Percentiles rank a stretch among this genome's conserved stretches.
Conservation (phyloP, 1,284 basidiomycete genomes). For the Cerioporus squamosus region DNA sequence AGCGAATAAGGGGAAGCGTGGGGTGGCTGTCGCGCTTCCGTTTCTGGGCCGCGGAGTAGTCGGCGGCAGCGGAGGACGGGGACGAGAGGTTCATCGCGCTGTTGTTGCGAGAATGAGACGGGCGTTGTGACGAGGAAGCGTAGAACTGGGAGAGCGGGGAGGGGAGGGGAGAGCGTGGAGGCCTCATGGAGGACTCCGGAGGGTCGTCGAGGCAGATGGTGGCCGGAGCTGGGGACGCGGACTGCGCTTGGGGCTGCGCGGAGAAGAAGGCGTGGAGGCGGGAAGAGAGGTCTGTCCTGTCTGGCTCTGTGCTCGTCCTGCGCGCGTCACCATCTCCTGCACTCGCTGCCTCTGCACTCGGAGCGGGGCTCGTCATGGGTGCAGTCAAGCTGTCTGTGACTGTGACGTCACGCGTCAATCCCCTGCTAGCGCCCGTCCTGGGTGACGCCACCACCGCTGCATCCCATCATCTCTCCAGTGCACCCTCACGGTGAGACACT, state of each 20-base stretch:
- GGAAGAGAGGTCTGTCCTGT: too few species aligned
- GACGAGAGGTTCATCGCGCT: slow-evolving; percentile 18
- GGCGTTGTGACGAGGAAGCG: slow-evolving; percentile 8
- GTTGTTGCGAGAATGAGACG: slow-evolving; percentile 8
- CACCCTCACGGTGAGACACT: too few species aligned
- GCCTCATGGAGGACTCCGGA: slow-evolving; percentile 22
- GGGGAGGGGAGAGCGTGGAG: slow-evolving; percentile 16
- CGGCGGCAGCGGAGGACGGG: slow-evolving; percentile 7
- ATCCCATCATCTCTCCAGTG: too few species aligned
- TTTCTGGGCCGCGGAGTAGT: slow-evolving; percentile 12
- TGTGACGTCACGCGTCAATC: slow-evolving; percentile 19
- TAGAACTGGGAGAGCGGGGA: background rate
- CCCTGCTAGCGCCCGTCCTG: background rate
- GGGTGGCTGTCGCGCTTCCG: slow-evolving; percentile 17
- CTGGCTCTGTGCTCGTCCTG: background rate
- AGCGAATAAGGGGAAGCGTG: slow-evolving; percentile 50
- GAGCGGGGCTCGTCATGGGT: too few species aligned
- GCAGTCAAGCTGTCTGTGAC: too few species aligned
- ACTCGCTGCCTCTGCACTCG: slow-evolving; percentile 7
- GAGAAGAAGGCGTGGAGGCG: slow-evolving; percentile 10
- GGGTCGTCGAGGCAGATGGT: slow-evolving; percentile 2
- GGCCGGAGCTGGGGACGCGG: background rate
- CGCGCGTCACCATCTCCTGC: background rate
- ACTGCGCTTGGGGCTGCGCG: background rate
- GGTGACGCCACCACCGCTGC: background rate